Base-by-base conservation (phyloP, 306 rosid genomes). In the Prinsepia uniflora region DNA sequence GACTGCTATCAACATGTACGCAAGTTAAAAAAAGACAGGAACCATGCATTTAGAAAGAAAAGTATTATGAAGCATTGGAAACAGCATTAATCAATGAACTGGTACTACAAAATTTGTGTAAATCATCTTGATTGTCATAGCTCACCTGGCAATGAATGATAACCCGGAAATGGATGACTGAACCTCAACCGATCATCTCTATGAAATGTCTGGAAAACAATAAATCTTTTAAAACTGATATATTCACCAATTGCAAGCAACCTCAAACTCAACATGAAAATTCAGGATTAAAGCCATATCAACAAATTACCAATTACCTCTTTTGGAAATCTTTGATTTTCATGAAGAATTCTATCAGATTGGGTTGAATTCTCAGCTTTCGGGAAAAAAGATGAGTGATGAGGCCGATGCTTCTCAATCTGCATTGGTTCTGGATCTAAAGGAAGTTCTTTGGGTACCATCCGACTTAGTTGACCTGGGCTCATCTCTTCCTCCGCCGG, bases 401-500 rank as follows among this genome's bases (percentile, higher is more conserved):
- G 86, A 75, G 96, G 76, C 41, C 92, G 86, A 65, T 81, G 88
- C 84, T 87, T 95, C 75, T 91, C 97, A 52, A 84, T 75, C 72
- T 74, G 87, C 82, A 85, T 75, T 24, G 92, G 84, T 78, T 85
- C 96, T 58, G 91, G 78, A 86, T 89, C 89, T 72, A 80, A 73
- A 12, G 88, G 87, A 80, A 89, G 87, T 59, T 95, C 97, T 82
- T 86, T 95, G 14, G 96, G 76, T 67, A 60, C 82, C 71, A 63
- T 78, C 20, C 89, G 81, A 79, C 74, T 82, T 63, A 79, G 74
- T 75, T 84, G 88, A 72, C 80, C 86, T 30, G 98, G 90, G 80
- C 92, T 90, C 84, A 87, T 91, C 72, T 95, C 97, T 82, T 95
- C 99, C 74, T 89, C 97, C 71, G 49, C 81, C 47, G 96, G 92